Evolutionary conservation across 495 filamentous ascomycete species (phyloP).

Genomic region (Penicillium arizonense): DNA sequence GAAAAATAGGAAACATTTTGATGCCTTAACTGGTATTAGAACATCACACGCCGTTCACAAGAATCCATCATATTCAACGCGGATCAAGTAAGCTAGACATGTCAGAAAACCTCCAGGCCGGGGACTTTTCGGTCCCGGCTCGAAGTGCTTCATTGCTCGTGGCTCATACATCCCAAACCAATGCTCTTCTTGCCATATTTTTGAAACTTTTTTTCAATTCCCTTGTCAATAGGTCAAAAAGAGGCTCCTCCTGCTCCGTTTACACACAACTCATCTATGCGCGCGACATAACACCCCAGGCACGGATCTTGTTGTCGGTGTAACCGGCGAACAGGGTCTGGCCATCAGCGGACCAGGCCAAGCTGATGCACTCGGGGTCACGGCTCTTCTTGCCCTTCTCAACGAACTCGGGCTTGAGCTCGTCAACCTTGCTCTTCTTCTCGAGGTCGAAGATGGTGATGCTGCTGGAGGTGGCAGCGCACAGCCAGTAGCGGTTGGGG

Average conservation of each 20-base stretch:
- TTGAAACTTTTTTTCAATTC: constrained; percentile 36
- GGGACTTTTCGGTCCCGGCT: constrained; percentile 14
- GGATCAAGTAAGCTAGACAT: constrained; percentile 42
- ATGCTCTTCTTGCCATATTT: constrained; percentile 39
- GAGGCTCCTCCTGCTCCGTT: constrained; percentile 26
- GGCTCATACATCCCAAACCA: constrained; percentile 51
- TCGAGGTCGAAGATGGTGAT: constrained; percentile 99
- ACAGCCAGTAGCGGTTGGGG: constrained; percentile 99
- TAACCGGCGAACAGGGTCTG: constrained; percentile 99
- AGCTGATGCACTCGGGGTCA: constrained; percentile 94
- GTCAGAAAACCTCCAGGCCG: constrained; percentile 33
- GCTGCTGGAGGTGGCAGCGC: constrained; percentile 90
- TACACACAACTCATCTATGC: constrained; percentile 40
- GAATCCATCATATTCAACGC: constrained; percentile 36
- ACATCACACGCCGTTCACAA: constrained; percentile 39
- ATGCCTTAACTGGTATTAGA: constrained; percentile 45
- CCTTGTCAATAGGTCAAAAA: constrained; percentile 34
- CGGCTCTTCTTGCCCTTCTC: constrained; percentile 97
- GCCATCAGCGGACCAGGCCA: constrained; percentile 97
- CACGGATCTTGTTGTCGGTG: constrained; percentile 99
- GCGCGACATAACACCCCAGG: constrained; percentile 93
- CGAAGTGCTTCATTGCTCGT: constrained; percentile 47
- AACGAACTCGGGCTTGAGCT: constrained; percentile 98
- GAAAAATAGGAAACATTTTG: constrained; percentile 38
- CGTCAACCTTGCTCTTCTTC: constrained; percentile 99